A percentile compares a stretch with the other conserved stretches of the same genome.
These are phyloP conservation scores for Eucalyptus urophylla DNA, from an alignment of 345 rosid species.

Conservation along the genomic window DNA sequence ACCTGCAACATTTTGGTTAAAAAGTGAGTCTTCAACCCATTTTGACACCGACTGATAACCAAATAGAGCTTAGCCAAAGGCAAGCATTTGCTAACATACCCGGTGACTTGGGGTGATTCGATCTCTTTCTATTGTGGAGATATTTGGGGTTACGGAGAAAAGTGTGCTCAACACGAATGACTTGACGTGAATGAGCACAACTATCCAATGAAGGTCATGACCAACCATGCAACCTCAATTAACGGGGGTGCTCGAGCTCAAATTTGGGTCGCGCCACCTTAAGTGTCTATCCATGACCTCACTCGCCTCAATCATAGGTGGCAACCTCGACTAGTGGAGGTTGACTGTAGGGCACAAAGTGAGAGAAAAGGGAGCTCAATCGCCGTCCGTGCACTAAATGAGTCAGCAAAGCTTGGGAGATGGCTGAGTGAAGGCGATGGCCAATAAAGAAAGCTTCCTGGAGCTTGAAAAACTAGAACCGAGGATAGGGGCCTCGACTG, in stretches of 20 bases:
- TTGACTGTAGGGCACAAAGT: background rate
- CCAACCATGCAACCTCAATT: background rate
- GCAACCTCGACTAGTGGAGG: background rate
- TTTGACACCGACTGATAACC: background rate
- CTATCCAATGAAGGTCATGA: background rate
- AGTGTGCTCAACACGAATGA: conserved; percentile 31
- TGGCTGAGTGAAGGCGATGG: too few relatives aligned
- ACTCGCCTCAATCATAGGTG: background rate
- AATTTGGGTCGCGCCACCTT: background rate
- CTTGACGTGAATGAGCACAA: background rate
- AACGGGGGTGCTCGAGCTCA: background rate
- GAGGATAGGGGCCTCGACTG: background rate
- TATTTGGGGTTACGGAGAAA: conserved; percentile 14
- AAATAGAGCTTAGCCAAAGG: conserved; percentile 34
- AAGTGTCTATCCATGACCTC: background rate
- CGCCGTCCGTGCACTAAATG: too few relatives aligned
- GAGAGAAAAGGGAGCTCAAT: background rate
- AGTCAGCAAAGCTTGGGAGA: too few relatives aligned
- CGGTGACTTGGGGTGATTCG: conserved; percentile 24
- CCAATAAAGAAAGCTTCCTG: too few relatives aligned
- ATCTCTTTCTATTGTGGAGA: conserved; percentile 18
- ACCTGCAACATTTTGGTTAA: background rate
- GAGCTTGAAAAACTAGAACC: background rate
- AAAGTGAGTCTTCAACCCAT: background rate
- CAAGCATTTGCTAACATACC: conserved; percentile 41